These are phyloP conservation scores for Delonix regia DNA, from an alignment of 306 rosid species.

Conservation along the genomic window DNA sequence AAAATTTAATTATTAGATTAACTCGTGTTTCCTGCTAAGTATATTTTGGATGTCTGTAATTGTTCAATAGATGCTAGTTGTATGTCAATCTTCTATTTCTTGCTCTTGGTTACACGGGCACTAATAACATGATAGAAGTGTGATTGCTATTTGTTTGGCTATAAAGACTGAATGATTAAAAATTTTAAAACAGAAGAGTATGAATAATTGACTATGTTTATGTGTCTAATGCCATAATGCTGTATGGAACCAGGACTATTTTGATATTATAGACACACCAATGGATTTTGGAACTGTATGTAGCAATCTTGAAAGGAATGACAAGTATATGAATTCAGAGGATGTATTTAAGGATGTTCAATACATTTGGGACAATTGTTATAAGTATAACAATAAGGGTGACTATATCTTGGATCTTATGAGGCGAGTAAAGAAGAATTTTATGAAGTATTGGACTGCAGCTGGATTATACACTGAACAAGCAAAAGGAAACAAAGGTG, in stretches of 20 bases:
- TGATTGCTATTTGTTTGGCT: constrained; percentile 24
- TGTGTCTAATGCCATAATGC: constrained; percentile 36
- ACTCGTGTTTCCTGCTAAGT: constrained; percentile 1
- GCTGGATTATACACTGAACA: constrained; percentile 85
- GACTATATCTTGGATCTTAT: constrained; percentile 96
- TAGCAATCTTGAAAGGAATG: constrained; percentile 74
- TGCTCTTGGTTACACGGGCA: neutral
- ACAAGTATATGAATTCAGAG: constrained; percentile 76
- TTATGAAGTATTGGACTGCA: constrained; percentile 86
- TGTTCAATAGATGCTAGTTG: neutral
- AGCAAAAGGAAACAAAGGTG: constrained; percentile 58
- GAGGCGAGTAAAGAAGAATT: constrained; percentile 93
- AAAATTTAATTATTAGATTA: constrained; percentile 6
- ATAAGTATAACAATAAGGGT: constrained; percentile 91
- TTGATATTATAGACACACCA: constrained; percentile 93
- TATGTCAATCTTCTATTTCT: constrained; percentile 21
- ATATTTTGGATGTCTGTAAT: constrained; percentile 7
- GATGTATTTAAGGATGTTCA: constrained; percentile 86
- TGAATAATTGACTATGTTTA: neutral
- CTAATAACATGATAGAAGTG: constrained; percentile 23
- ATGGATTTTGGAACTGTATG: constrained; percentile 98
- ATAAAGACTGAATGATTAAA: constrained; percentile 14
- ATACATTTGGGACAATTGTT: constrained; percentile 93
- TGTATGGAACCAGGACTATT: constrained; percentile 82
- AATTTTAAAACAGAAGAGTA: constrained; percentile 9